Evolutionary conservation across 352 stramenopile species (phyloP).

Genomic region (Phytophthora cryptogea): DNA sequence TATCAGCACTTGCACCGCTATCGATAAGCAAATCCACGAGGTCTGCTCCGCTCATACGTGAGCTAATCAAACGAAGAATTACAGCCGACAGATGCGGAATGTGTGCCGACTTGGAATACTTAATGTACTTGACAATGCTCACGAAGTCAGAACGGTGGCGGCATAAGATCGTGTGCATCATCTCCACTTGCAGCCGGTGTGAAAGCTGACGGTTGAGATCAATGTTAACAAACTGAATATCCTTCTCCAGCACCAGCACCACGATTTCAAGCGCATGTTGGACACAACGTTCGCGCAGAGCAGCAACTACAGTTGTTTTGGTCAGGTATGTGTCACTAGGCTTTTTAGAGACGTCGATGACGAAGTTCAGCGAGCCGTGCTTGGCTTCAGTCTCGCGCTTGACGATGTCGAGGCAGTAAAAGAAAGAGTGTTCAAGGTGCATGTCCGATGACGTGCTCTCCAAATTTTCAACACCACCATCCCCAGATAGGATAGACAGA

Average conservation of each 20-base stretch:
- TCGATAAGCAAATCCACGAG: constrained; percentile 75
- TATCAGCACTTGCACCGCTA: constrained; percentile 62
- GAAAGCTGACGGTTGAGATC: constrained; percentile 59
- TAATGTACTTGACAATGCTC: constrained; percentile 83
- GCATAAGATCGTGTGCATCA: constrained; percentile 76
- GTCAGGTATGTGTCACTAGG: constrained; percentile 52
- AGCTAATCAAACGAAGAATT: constrained; percentile 73
- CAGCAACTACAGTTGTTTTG: constrained; percentile 52
- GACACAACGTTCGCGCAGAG: constrained; percentile 69
- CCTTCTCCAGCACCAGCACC: constrained; percentile 72
- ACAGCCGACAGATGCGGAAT: constrained; percentile 74
- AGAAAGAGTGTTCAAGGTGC: constrained; percentile 80
- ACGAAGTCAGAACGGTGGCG: constrained; percentile 77
- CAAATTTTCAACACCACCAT: constrained; percentile 74
- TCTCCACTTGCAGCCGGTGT: constrained; percentile 73
- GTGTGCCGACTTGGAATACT: constrained; percentile 77
- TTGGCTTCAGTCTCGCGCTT: constrained; percentile 74
- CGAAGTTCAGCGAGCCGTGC: constrained; percentile 70
- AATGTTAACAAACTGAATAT: constrained; percentile 68
- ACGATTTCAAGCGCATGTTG: constrained; percentile 81
- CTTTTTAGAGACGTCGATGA: constrained; percentile 55
- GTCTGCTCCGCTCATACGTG: constrained; percentile 57
- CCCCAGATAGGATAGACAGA: constrained; percentile 65
- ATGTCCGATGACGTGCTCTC: constrained; percentile 75
- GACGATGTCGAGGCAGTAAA: constrained; percentile 81